Evolutionary conservation across 176 grass and related monocot species (phyloP), one percentile per base, ranked within the genome.

Genomic region (Pharus latifolius): DNA sequence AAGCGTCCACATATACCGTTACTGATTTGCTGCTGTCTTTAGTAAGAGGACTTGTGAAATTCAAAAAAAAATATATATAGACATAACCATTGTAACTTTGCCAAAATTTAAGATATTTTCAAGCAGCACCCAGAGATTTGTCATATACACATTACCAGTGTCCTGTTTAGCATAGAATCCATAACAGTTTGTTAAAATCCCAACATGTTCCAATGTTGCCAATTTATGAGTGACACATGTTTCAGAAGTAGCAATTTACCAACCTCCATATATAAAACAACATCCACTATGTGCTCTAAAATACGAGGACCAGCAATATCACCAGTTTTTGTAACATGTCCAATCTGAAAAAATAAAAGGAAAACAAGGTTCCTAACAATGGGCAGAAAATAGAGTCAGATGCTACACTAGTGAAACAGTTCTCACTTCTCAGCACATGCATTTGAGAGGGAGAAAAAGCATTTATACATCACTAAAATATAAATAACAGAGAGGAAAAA

Each of bases 201-300:
- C 62, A 67, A 8, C 15, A 40, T 15, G 19, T 2, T 63, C 31
- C 8, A 67, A 7, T 68, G 45, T 23, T 49, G 16, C 43, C 28
- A 63, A 27, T 74, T 38, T 75, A 58, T 51, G 28, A 62, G 46
- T 4, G 17, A 53, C 31, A 67, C 20, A 55, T 65, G 30, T 55
- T 6, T 31, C 23, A 2, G 23, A 74, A 30, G 27, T 35, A 60
- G 46, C 40, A 54, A 41, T 80, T 70, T 37, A 74, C 70, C 54
- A 69, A 98, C 94, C 94, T 98, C 94, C 94, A 98, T 98, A 72
- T 98, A 98, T 7, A 98, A 72, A 85, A 98, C 94, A 83, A 83
- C 89, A 93, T 93, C 94, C 34, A 98, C 89, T 54, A 98, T 98
- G 77, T 98, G 89, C 80, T 98, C 94, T 54, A 98, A 80, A 55